These are phyloP conservation scores for Buxus sempervirens DNA, from an alignment of 164 flowering plant genomes.

Conservation along the genomic window DNA sequence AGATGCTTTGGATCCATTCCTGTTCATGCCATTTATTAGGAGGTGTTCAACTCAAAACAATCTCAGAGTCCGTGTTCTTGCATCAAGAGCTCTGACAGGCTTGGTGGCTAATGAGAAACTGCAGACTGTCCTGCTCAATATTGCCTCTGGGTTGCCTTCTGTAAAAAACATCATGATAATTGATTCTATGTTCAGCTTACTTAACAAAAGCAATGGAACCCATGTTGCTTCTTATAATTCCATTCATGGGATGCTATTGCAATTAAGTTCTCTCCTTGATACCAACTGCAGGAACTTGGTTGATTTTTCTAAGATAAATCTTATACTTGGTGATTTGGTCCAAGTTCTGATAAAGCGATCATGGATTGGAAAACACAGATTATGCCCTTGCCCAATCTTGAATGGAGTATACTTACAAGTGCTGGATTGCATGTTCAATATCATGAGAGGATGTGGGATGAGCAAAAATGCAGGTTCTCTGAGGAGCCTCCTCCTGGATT, in stretches of 20 bases:
- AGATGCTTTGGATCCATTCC: constrained; percentile 81
- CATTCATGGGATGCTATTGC: constrained; percentile 84
- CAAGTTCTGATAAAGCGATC: constrained; percentile 41
- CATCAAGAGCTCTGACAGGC: constrained; percentile 84
- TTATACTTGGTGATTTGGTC: constrained; percentile 54
- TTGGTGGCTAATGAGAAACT: constrained; percentile 90
- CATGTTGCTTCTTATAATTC: constrained; percentile 45
- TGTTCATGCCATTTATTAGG: constrained; percentile 79
- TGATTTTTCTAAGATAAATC: constrained; percentile 60
- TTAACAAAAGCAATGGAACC: constrained; percentile 11
- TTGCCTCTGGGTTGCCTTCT: constrained; percentile 69
- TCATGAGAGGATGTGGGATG: constrained; percentile 44
- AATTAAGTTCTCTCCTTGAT: constrained; percentile 70
- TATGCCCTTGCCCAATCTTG: constrained; percentile 68
- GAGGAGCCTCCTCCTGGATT: constrained; percentile 51
- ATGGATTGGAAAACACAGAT: constrained; percentile 73
- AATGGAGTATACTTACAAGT: constrained; percentile 54
- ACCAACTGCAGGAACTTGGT: constrained; percentile 66
- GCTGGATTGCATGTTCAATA: constrained; percentile 70
- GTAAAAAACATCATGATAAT: constrained; percentile 16
- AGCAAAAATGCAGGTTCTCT: constrained; percentile 36
- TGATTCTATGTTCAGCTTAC: constrained; percentile 10
- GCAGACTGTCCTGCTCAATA: constrained; percentile 46
- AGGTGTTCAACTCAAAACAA: constrained; percentile 87
- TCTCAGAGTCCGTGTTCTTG: constrained; percentile 82